These are phyloP conservation scores for Lindgomyces ingoldianus DNA, from an alignment of 495 filamentous ascomycete genomes.

Conservation along the genomic window DNA sequence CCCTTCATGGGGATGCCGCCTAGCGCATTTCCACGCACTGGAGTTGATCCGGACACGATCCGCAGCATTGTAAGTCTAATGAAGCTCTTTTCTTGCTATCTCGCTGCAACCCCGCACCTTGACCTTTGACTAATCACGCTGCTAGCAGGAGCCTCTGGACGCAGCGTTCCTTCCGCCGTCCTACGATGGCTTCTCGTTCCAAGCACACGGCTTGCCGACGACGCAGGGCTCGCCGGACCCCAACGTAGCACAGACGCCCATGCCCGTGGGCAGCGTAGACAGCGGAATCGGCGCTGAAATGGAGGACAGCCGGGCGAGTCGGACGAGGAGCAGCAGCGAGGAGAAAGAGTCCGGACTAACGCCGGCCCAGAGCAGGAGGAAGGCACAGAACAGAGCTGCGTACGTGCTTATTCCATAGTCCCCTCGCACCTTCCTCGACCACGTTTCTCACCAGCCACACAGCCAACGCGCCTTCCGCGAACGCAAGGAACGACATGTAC, in stretches of 20 bases:
- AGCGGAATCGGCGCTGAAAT: slow-evolving; percentile 30
- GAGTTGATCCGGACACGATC: slow-evolving; percentile 47
- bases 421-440: not conserved
- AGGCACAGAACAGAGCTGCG: slow-evolving; percentile 96
- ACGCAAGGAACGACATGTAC: slow-evolving; percentile 90
- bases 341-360: slow-evolving; percentile 70
- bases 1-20: slow-evolving; percentile 57
- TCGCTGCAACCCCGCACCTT: slow-evolving; percentile 1
- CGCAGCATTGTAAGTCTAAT: slow-evolving; percentile 33
- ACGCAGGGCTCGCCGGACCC: slow-evolving; percentile 35
- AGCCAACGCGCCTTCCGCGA: slow-evolving; percentile 97
- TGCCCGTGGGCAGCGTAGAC: slow-evolving; percentile 38
- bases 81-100: slow-evolving; percentile 1
- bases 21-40: slow-evolving; percentile 56
- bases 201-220: slow-evolving; percentile 23
- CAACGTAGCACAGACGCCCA: slow-evolving; percentile 24
- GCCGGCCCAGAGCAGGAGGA: slow-evolving; percentile 81
- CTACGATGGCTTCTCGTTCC: slow-evolving; percentile 29
- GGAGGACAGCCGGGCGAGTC: slow-evolving; percentile 27
- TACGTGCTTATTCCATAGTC: slow-evolving; percentile 54
- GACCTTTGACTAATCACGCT: slow-evolving; percentile 27
- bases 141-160: slow-evolving; percentile 33
- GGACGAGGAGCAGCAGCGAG: slow-evolving; percentile 49
- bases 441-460: slow-evolving; percentile 13
- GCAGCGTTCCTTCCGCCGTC: slow-evolving; percentile 31